Evolutionary conservation across 2,329 filamentous ascomycete species (phyloP), one percentile per base, ranked within the genome.

Genomic region (Hypoxylon sp.): DNA sequence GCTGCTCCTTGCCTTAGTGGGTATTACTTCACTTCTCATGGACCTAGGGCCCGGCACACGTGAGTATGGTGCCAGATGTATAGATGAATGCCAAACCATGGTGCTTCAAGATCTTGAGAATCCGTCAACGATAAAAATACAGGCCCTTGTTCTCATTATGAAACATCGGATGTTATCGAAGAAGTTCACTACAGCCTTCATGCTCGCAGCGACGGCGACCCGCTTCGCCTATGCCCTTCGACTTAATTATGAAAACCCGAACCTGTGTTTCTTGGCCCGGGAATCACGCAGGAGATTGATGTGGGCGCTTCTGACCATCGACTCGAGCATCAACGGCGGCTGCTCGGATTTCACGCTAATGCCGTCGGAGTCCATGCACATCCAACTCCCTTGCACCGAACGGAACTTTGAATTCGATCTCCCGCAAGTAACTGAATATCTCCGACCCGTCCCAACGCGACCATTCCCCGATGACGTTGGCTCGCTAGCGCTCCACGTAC

Each of bases 321-420:
- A 85, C 71, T 82, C 82, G 3, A 81, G 81, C 64, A 82, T 85
- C 63, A 82, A 84, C 25, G 82, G 81, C 17, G 83, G 84, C 11
- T 80, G 83, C 67, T 74, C 79, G 10, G 84, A 85, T 62, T 83
- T 85, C 44, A 83, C 82, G 7, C 73, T 85, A 10, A 84, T 84
- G 77, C 78, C 81, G 3, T 78, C 80, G 3, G 81, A 83, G 53
- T 76, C 77, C 8, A 80, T 86, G 68, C 81, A 81, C 61, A 79
- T 85, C 50, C 82, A 85, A 65, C 79, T 85, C 10, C 84, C 84
- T 0, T 85, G 83, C 72, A 85, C 85, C 70, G 84, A 86, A 75
- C 81, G 82, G 2, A 84, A 84, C 66, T 85, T 85, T 62, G 87
- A 89, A 74, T 88, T 88, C 69, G 86, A 88, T 74, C 81, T 88